Conservation (phyloP, 805 yeast genomes). For the Dipodascus albidus region DNA sequence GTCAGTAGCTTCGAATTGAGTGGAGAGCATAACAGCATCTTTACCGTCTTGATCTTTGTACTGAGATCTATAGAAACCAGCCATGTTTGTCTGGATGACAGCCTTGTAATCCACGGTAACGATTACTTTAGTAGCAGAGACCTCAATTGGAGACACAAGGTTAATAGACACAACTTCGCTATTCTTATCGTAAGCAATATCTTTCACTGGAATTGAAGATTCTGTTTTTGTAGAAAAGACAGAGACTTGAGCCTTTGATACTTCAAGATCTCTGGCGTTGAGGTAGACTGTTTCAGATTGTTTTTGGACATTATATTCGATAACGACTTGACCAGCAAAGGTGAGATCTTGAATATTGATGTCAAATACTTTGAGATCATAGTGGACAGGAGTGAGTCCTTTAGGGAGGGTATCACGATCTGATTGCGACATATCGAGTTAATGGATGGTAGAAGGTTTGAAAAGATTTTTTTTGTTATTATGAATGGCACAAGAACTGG, state of each 20-base stretch:
- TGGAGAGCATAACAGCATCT: slow-evolving; percentile 60
- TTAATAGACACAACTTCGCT: slow-evolving; percentile 50
- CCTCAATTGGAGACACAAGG: slow-evolving; percentile 30
- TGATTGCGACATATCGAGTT: not conserved
- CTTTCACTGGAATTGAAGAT: slow-evolving; percentile 20
- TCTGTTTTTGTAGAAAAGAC: slow-evolving; percentile 15
- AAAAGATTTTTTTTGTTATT: too few relatives aligned
- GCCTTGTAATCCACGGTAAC: slow-evolving; percentile 48
- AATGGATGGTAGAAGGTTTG: too few relatives aligned
- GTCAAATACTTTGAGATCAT: slow-evolving; percentile 47
- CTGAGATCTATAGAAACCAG: slow-evolving; percentile 67
- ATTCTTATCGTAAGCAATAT: slow-evolving; percentile 29
- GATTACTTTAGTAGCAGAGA: slow-evolving; percentile 30
- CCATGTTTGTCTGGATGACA: slow-evolving; percentile 64
- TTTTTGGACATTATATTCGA: slow-evolving; percentile 35
- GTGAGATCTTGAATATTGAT: slow-evolving; percentile 39
- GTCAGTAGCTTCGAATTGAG: slow-evolving; percentile 82
- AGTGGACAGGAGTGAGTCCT: slow-evolving; percentile 62
- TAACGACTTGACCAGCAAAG: slow-evolving; percentile 24
- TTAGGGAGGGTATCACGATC: slow-evolving; percentile 43
- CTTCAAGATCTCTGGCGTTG: slow-evolving; percentile 38
- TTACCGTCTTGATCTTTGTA: slow-evolving; percentile 49
- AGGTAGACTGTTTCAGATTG: slow-evolving; percentile 43
- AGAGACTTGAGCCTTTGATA: slow-evolving; percentile 28
- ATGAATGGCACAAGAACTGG: too few relatives aligned